Base-by-base conservation (phyloP, 1,284 basidiomycete genomes). In the Trichosporon faecale region DNA sequence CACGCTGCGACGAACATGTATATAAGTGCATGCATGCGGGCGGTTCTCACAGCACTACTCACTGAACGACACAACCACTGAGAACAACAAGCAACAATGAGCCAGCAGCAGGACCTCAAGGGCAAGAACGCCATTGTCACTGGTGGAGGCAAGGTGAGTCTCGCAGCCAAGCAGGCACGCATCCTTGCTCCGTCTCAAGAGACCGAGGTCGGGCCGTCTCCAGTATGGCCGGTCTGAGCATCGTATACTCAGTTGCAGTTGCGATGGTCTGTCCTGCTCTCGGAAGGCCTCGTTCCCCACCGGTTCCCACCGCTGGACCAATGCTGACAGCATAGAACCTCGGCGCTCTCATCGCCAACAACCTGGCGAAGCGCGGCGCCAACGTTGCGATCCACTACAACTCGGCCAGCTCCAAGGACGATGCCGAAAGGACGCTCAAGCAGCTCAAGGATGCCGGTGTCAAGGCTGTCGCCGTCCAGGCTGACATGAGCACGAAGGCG, bases 371-470 rank as follows among this genome's bases (percentile, higher is more conserved):
- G 65, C 68, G 70, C 66, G 73, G 73, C 35, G 68, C 61, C 66
- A 74, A 74, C 66, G 73, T 74, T 6, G 73, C 68, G 6, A 74
- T 74, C 69, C 73, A 74, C 69, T 74, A 74, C 73, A 71, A 74
- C 68, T 70, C 70, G 66, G 23, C 68, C 3, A 16, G 40, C 21
- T 67, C 66, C 61, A 72, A 74, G 70, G 65, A n/a, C 11, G 73
- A 70, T 63, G 46, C 73, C 1, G 73, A 72, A n/a, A 49, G 23
- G 40, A 71, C 70, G 25, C 70, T 74, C 67, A 67, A 67, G 44
- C 65, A 61, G 37, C 70, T 74, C 25, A 23, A 70, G 55, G 65
- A 25, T 4, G 7, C 27, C 4, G 73, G 73, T 29, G 73, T 71
- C 37, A 74, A 68, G 67, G 73, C 70, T 25, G 68, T 68, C 37